Base-by-base conservation (phyloP, 306 rosid species). In the Potentilla sterilis region DNA sequence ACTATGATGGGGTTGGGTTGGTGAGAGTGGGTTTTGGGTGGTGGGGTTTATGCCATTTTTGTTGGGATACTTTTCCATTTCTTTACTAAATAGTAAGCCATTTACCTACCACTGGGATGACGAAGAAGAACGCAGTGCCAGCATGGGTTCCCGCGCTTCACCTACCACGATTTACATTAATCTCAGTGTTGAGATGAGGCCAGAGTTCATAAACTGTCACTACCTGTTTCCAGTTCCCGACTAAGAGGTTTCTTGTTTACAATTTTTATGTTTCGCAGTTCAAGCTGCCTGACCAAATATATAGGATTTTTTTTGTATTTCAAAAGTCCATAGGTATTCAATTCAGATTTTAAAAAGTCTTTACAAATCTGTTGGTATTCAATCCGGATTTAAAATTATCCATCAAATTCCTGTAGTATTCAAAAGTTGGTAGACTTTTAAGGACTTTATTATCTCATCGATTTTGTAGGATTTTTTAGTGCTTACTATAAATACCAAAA, bases 1-100 rank as follows among this genome's bases (percentile, higher is more conserved):
- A 3, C 19, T 11, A 5, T 11, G 66, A 6, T 11, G 54, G 44
- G 49, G 67, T 62, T 22, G 64, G 73, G 80, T 80, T 75, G 83
- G 83, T 80, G 77, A 74, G 47, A 34, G 80, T 61, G 32, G 83
- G 65, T 62, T 75, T 63, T 80, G 77, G 77, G 49, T n/a, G 77
- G 80, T 61, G 61, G 80, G 79, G 75, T 9, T 64, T 5, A 18
- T 62, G 5, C 12, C 43, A 14, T 4, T 61, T 4, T 21, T 61
- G 37, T 73, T 32, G 78, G 0, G 41, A 32, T 66, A 11, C 38
- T 58, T 64, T 64, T 61, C 42, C 42, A 32, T 62, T 62, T 62
- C 67, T 47, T 22, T 34, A 10, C 35, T 1, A 28, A 24, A 21
- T 34, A 62, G 42, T 3, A 16, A n/a, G 19, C 64, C n/a, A 32